A percentile compares a stretch with the other conserved stretches of the same genome.
These are phyloP conservation scores for Penicillium turbatum DNA, from an alignment of 495 filamentous ascomycete genomes.

Conservation along the genomic window DNA sequence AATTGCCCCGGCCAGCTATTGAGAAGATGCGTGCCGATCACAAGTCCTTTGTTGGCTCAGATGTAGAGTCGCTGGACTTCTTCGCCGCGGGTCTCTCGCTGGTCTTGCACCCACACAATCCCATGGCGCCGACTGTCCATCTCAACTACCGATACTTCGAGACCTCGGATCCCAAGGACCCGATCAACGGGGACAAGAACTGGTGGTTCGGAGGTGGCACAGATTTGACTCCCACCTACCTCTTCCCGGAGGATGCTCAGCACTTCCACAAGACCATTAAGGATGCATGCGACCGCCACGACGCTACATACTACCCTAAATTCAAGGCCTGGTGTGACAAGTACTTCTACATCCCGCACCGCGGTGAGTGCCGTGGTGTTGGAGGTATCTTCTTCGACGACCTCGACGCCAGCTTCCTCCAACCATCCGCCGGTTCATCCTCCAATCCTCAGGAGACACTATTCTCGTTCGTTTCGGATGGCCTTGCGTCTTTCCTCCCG, in stretches of 20 bases:
- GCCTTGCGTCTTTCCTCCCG: conserved; percentile 81
- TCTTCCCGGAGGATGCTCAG: conserved; percentile 94
- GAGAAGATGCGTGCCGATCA: conserved; percentile 92
- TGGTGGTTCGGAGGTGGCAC: conserved; percentile 99
- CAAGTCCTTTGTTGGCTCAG: conserved; percentile 74
- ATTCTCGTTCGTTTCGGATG: conserved; percentile 86
- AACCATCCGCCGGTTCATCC: conserved; percentile 42
- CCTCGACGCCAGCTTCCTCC: conserved; percentile 63
- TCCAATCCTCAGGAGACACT: conserved; percentile 85
- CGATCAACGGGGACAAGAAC: conserved; percentile 64
- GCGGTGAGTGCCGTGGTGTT: conserved; percentile 80
- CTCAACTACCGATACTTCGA: conserved; percentile 99
- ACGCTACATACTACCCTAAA: conserved; percentile 84
- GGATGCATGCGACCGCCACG: conserved; percentile 87
- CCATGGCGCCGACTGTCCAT: conserved; percentile 95
- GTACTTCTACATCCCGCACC: conserved; percentile 93
- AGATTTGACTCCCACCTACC: conserved; percentile 88
- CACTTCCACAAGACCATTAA: conserved; percentile 96
- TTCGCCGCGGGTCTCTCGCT: conserved; percentile 92
- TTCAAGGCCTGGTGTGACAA: conserved; percentile 99
- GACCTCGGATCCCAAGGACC: conserved; percentile 58
- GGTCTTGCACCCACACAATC: conserved; percentile 89
- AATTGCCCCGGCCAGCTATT: conserved; percentile 81
- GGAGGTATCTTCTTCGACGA: conserved; percentile 99
- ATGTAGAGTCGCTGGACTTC: conserved; percentile 78